Percentiles rank a stretch among this genome's conserved stretches.
These are phyloP conservation scores for Pleurotus pulmonarius DNA, from an alignment of 768 basidiomycete species.

Conservation along the genomic window DNA sequence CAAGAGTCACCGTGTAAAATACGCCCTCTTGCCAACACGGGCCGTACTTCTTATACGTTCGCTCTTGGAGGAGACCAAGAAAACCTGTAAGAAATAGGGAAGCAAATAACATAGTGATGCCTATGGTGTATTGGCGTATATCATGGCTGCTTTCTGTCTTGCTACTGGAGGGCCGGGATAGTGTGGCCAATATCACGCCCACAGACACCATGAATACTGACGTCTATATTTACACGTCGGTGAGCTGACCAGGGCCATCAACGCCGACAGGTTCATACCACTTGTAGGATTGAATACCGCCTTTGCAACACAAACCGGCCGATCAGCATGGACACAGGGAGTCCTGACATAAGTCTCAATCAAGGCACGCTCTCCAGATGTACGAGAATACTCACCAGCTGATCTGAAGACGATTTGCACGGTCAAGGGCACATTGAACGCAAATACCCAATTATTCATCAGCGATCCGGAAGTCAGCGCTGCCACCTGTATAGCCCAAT, in stretches of 20 bases:
- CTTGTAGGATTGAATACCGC: conserved; percentile 55
- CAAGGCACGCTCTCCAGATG: not conserved
- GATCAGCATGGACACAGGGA: conserved; percentile 75
- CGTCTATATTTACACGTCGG: conserved; percentile 29
- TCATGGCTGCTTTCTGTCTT: conserved; percentile 22
- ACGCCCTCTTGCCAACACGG: conserved; percentile 81
- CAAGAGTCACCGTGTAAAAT: conserved; percentile 67
- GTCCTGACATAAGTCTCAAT: conserved; percentile 36
- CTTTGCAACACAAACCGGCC: conserved; percentile 58
- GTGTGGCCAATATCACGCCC: conserved; percentile 71
- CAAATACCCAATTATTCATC: conserved; percentile 81
- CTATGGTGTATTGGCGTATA: conserved; percentile 48
- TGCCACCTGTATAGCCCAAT: conserved; percentile 72
- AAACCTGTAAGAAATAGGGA: conserved; percentile 67
- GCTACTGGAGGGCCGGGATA: conserved; percentile 48
- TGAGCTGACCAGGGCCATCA: too few species aligned
- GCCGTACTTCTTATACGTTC: conserved; percentile 69
- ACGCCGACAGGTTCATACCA: conserved; percentile 37
- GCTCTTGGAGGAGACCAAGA: conserved; percentile 74
- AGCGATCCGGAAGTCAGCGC: conserved; percentile 64
- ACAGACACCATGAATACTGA: conserved; percentile 65
- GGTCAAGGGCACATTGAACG: conserved; percentile 71
- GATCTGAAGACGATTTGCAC: conserved; percentile 85
- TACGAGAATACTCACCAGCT: conserved; percentile 45
- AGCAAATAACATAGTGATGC: conserved; percentile 64